phyloP scores from a whole-genome alignment of 1,139 yeast genomes.

The Wickerhamiella pararugosa region DNA sequence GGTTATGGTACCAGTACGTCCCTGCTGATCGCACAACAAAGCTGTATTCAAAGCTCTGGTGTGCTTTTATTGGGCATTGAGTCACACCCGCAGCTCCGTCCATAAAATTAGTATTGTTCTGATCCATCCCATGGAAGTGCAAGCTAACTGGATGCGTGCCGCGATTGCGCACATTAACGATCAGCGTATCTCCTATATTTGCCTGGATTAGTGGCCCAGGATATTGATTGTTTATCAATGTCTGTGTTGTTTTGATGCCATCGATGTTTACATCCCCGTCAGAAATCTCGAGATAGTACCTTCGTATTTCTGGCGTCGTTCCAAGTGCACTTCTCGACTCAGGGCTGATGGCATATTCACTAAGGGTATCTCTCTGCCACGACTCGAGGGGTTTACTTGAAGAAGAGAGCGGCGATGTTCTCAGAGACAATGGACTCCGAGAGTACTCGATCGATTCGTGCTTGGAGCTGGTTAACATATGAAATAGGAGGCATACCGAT shows the following conservation, averaged over 20 bases:
- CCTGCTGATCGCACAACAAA: slow-evolving; percentile 77
- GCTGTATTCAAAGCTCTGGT: slow-evolving; percentile 49
- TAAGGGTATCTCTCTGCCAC: too few species aligned
- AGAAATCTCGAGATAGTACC: slow-evolving; percentile 9
- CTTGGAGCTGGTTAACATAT: too few species aligned
- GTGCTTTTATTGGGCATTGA: slow-evolving; percentile 79
- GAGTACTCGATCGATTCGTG: too few species aligned
- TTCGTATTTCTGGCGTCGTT: slow-evolving; percentile 13
- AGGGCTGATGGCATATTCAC: too few species aligned
- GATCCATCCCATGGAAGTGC: slow-evolving; percentile 87
- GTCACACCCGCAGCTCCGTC: slow-evolving; percentile 82
- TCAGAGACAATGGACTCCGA: too few species aligned
- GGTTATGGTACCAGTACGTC: slow-evolving; percentile 91
- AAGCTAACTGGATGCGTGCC: slow-evolving; percentile 47
- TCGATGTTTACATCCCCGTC: slow-evolving; percentile 9
- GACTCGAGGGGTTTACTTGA: too few species aligned
- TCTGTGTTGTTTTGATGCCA: slow-evolving; percentile 13
- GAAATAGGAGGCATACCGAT: too few species aligned
- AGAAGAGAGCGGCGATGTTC: too few species aligned
- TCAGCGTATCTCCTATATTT: slow-evolving; percentile 60
- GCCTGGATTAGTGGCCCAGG: slow-evolving; percentile 68
- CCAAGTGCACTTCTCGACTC: not conserved
- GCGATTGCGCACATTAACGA: slow-evolving; percentile 52
- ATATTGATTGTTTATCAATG: slow-evolving; percentile 54
- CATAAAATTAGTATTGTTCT: slow-evolving; percentile 51